Conservation (phyloP, 2,329 filamentous ascomycete genomes). For the Mycosphaerella sp. region DNA sequence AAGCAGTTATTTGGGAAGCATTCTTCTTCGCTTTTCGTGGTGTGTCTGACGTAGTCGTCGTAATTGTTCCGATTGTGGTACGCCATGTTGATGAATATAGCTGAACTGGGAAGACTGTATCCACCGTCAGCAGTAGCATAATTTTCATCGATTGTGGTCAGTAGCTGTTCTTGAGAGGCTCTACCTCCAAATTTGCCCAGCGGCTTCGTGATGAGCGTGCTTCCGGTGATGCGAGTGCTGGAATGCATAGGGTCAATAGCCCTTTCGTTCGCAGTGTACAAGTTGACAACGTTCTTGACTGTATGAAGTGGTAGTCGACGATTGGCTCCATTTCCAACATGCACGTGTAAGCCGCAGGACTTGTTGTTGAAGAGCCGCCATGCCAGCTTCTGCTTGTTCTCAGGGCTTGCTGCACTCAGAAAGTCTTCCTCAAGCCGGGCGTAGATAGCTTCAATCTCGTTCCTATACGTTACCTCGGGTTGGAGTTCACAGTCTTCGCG, state of each 20-base stretch:
- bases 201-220: background rate
- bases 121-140: background rate
- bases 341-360: slow-evolving; percentile 29
- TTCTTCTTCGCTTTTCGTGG: background rate
- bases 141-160: too few relatives aligned
- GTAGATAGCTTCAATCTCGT: slow-evolving; percentile 19
- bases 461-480: slow-evolving; percentile 9
- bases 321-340: slow-evolving; percentile 28
- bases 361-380: slow-evolving; percentile 25
- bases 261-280: slow-evolving; percentile 28
- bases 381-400: background rate
- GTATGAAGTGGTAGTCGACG: slow-evolving; percentile 20
- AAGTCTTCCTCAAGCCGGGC: slow-evolving; percentile 12
- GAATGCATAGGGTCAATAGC: slow-evolving; percentile 28
- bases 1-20: background rate
- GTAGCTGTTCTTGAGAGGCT: background rate
- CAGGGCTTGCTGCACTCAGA: background rate
- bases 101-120: background rate
- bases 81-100: background rate
- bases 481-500: slow-evolving; percentile 1
- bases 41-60: background rate
- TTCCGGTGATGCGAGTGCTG: slow-evolving; percentile 16
- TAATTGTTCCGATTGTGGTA: background rate
- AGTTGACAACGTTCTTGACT: slow-evolving; percentile 29
- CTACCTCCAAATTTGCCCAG: background rate